Percentiles rank a stretch among this genome's conserved stretches.
phyloP scores from a whole-genome alignment of 139 green algal species.

The Coelastrella sp. region DNA sequence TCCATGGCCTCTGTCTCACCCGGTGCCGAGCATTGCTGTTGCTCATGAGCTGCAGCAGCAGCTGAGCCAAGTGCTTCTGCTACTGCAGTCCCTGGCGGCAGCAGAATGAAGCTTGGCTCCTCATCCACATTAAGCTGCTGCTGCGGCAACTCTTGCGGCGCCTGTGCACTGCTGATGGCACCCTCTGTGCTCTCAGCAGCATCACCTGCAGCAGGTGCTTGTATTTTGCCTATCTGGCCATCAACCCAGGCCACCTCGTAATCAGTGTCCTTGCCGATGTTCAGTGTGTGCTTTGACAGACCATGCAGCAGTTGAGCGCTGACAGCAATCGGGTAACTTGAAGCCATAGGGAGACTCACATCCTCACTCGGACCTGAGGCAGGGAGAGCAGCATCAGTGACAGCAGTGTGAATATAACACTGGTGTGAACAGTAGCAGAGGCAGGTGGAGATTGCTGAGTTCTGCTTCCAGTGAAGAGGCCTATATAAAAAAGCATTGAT shows the following conservation, averaged over 20 bases:
- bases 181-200: neutral
- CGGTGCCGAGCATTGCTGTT: neutral
- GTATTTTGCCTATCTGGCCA: neutral
- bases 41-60: neutral
- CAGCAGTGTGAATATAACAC: too few species aligned
- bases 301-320: neutral
- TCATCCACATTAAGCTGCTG: neutral
- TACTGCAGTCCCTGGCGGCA: neutral
- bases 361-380: constrained; percentile 13
- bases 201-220: neutral
- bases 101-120: neutral
- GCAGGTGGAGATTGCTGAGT: too few species aligned
- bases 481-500: too few species aligned
- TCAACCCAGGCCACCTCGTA: constrained; percentile 30
- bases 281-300: neutral
- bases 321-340: neutral
- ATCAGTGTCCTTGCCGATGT: neutral
- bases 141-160: neutral
- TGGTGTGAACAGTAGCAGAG: too few species aligned
- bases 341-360: neutral
- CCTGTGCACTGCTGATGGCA: neutral
- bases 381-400: neutral
- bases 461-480: neutral
- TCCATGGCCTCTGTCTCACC: neutral
- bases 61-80: neutral